These are phyloP conservation scores for Aspergillus sp. DNA, from an alignment of 2,329 filamentous ascomycete genomes.

Conservation along the genomic window DNA sequence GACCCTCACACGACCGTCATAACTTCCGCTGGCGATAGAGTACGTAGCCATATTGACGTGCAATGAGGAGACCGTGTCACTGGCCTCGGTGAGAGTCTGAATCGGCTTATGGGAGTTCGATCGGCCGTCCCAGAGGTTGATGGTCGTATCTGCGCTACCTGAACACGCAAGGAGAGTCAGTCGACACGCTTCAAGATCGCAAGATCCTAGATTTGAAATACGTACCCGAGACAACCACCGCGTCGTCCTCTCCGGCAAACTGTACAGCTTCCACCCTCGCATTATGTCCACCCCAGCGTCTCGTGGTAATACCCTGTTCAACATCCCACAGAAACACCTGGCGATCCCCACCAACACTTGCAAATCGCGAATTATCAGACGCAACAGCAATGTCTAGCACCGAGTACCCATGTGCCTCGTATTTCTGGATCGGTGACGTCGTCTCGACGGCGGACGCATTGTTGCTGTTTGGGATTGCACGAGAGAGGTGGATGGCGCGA, in stretches of 20 bases:
- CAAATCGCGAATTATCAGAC: conserved; percentile 80
- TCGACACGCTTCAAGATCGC: background rate
- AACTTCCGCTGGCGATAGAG: conserved; percentile 72
- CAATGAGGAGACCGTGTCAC: conserved; percentile 47
- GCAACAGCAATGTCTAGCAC: conserved; percentile 79
- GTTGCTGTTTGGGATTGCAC: conserved; percentile 54
- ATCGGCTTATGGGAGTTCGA: conserved; percentile 48
- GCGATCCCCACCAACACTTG: conserved; percentile 86
- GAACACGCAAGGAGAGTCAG: background rate
- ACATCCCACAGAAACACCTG: conserved; percentile 96
- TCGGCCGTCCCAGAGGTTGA: conserved; percentile 49
- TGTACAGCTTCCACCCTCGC: conserved; percentile 76
- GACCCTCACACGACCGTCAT: conserved; percentile 78
- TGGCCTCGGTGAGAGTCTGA: conserved; percentile 47
- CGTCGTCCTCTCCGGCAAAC: conserved; percentile 77
- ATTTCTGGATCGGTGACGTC: conserved; percentile 76
- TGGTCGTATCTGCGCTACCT: conserved; percentile 50
- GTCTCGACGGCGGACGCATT: conserved; percentile 40
- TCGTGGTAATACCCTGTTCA: conserved; percentile 73
- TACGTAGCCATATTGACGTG: conserved; percentile 45
- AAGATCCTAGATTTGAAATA: background rate
- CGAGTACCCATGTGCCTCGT: conserved; percentile 88
- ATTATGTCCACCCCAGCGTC: conserved; percentile 74
- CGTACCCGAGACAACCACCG: conserved; percentile 67
- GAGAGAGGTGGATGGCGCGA: conserved; percentile 84